Conservation (phyloP, 2,329 filamentous ascomycete genomes). For the Xylaria polymorpha region DNA sequence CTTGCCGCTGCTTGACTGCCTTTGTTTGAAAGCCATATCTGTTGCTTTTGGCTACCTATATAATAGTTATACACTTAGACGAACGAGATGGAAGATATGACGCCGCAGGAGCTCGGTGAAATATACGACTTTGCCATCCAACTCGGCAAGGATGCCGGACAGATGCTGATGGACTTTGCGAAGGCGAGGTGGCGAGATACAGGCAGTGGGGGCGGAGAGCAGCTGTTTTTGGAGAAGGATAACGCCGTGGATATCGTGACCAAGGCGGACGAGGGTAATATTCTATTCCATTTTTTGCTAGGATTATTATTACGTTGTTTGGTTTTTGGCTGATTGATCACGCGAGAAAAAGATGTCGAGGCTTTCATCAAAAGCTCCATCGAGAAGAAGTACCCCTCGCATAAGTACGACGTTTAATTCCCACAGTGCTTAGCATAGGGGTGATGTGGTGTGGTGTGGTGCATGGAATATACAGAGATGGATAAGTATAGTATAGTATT, state of each 20-base stretch:
- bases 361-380: slow-evolving; percentile 74
- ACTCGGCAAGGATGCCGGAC: slow-evolving; percentile 75
- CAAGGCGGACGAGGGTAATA: slow-evolving; percentile 75
- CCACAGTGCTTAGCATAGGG: background rate
- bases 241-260: slow-evolving; percentile 83
- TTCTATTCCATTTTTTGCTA: slow-evolving; percentile 28
- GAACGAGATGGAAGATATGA: slow-evolving; percentile 42
- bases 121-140: slow-evolving; percentile 78
- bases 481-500: too few species aligned
- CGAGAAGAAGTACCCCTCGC: slow-evolving; percentile 68
- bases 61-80: background rate
- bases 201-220: slow-evolving; percentile 45
- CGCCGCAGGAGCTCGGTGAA: slow-evolving; percentile 65
- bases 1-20: background rate
- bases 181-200: slow-evolving; percentile 62
- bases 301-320: background rate
- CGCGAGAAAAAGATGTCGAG: slow-evolving; percentile 71
- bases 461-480: background rate
- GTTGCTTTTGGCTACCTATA: background rate
- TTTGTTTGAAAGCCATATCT: background rate
- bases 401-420: slow-evolving; percentile 64
- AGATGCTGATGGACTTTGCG: slow-evolving; percentile 73
- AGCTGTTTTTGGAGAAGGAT: slow-evolving; percentile 72
- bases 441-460: too few species aligned
- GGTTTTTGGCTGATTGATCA: slow-evolving; percentile 4